phyloP scores from a whole-genome alignment of 176 grass and related monocot species.

The Carex littledalei region DNA sequence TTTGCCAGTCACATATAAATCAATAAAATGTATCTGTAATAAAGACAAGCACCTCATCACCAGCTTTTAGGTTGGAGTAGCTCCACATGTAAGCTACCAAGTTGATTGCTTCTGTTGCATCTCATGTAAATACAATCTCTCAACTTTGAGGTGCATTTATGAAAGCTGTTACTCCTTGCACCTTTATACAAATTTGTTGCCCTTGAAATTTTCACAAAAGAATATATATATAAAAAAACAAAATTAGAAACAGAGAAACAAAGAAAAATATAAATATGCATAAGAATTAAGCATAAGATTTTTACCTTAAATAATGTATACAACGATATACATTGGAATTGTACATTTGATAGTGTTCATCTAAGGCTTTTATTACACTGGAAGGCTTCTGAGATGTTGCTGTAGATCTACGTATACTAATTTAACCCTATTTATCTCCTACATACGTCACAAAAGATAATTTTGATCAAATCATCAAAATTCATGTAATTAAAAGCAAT shows the following conservation, averaged over 20 bases:
- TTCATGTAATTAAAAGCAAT: background rate
- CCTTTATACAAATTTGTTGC: conserved; percentile 82
- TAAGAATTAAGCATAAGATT: background rate
- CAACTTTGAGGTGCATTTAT: conserved; percentile 63
- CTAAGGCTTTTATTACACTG: conserved; percentile 55
- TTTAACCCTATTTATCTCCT: conserved; percentile 62
- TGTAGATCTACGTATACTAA: conserved; percentile 74
- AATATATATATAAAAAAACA: background rate
- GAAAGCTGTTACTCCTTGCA: conserved; percentile 83
- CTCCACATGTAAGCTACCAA: conserved; percentile 93
- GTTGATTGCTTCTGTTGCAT: conserved; percentile 98
- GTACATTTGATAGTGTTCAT: conserved; percentile 61
- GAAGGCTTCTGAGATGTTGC: conserved; percentile 82
- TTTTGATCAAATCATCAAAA: background rate
- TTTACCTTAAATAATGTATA: conserved; percentile 72
- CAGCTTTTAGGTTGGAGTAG: conserved; percentile 63
- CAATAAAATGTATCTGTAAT: background rate
- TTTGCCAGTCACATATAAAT: too few relatives aligned
- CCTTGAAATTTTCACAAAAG: conserved; percentile 45
- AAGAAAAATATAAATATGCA: background rate
- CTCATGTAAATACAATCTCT: conserved; percentile 92
- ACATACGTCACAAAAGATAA: conserved; percentile 19
- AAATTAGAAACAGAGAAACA: background rate
- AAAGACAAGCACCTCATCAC: conserved; percentile 52
- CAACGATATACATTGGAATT: conserved; percentile 92